Evolutionary conservation across 768 basidiomycete species (phyloP), one percentile per base, ranked within the genome.

Genomic region (Boletus eberwhitei): DNA sequence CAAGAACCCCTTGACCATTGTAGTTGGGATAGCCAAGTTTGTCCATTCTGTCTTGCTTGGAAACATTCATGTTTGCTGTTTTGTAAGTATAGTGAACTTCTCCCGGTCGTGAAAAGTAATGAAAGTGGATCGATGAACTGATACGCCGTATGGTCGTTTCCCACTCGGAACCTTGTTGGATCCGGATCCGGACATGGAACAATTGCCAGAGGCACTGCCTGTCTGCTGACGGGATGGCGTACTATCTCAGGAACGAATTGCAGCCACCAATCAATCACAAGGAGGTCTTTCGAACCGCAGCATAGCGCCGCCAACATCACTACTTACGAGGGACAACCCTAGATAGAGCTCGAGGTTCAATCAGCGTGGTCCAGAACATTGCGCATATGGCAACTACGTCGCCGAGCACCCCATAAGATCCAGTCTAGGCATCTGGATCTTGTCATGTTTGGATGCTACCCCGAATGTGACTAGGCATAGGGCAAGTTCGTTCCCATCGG

Each of bases 401-500:
- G 58, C 68, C 75, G 70, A 72, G 70, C 65, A 65, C 57, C 67
- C 58, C 55, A 61, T 68, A 53, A 67, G 58, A 61, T 61, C 59
- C 62, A 54, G 58, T 52, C 59, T 44, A 54, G 57, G 12, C 53
- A 62, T 60, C 61, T 64, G 51, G 59, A 65, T 71, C 67, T 65
- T 22, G 57, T 63, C 52, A 34, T 32, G 45, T 50, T 37, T 58
- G 37, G 61, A 61, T 58, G 51, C 74, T 58, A 67, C 66, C 53
- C 67, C 64, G 61, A 75, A 65, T 74, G 61, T 73, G 72, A 77
- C 69, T 74, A 73, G 65, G 73, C 46, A 58, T 69, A 73, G 57
- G 71, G 64, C 49, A 69, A 60, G 60, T 69, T 72, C 66, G 68
- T 73, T 62, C 78, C 77, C 73, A 80, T 75, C 43, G 85, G 79